These are phyloP conservation scores for Chalciporus piperatus DNA, from an alignment of 768 basidiomycete species.

Conservation along the genomic window DNA sequence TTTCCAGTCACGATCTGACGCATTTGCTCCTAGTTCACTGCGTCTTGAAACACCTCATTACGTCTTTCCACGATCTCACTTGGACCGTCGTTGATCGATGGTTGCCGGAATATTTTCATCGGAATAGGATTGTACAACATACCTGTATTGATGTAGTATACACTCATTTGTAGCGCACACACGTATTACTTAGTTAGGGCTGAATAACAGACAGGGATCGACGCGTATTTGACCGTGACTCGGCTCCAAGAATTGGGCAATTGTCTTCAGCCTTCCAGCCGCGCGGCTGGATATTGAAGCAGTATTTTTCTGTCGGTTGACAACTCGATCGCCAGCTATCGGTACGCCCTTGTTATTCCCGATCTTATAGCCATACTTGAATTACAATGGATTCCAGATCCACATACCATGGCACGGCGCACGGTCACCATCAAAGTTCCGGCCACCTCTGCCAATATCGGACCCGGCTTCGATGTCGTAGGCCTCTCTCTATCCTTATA, in stretches of 20 bases:
- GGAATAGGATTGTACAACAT: neutral
- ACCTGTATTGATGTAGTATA: conserved; percentile 13
- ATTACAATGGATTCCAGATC: neutral
- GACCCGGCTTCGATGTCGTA: conserved; percentile 98
- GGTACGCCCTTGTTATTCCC: conserved; percentile 1
- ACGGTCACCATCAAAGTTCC: conserved; percentile 79
- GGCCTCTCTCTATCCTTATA: conserved; percentile 93
- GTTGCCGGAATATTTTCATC: neutral
- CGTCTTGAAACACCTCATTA: neutral
- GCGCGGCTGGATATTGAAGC: neutral
- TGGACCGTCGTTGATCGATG: conserved; percentile 15
- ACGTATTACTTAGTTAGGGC: too few species aligned
- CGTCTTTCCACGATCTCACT: neutral
- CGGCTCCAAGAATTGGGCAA: neutral
- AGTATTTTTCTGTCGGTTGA: too few species aligned
- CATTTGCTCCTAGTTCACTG: conserved; percentile 21
- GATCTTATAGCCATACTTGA: too few species aligned
- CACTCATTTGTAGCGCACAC: conserved; percentile 3
- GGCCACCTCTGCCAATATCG: conserved; percentile 98
- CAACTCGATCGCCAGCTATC: too few species aligned
- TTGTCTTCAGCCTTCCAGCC: neutral
- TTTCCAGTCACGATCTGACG: conserved; percentile 1
- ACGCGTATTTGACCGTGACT: neutral
- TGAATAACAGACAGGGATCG: too few species aligned
- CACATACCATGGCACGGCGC: conserved; percentile 19